Evolutionary conservation across 1,139 yeast genomes (phyloP).

Genomic region (Yamadazyma pseudoaaseri): DNA sequence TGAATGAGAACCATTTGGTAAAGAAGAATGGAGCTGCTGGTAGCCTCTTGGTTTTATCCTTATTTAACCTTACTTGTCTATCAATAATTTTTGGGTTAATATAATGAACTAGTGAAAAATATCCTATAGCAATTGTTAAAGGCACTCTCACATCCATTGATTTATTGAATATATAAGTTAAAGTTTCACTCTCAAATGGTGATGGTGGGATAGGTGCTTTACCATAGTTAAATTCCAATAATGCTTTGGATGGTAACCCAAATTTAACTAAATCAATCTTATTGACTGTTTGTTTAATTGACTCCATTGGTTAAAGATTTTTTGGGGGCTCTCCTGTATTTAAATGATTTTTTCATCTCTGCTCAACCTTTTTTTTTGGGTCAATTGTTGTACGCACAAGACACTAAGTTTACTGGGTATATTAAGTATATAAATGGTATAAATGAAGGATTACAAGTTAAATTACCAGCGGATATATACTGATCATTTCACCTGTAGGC

Average conservation of each 20-base stretch:
- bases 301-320: constrained; percentile 17
- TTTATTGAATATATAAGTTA: constrained; percentile 25
- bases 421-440: too few relatives aligned
- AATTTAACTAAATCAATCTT: constrained; percentile 25
- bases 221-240: constrained; percentile 34
- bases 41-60: constrained; percentile 28
- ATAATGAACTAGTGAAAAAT: constrained; percentile 59
- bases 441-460: too few relatives aligned
- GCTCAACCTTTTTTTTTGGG: constrained; percentile 1
- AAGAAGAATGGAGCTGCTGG: constrained; percentile 58
- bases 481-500: too few relatives aligned
- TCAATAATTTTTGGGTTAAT: constrained; percentile 44
- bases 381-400: too few relatives aligned
- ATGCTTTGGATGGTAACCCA: constrained; percentile 36
- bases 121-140: constrained; percentile 55
- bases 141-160: constrained; percentile 50
- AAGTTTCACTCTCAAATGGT: constrained; percentile 32
- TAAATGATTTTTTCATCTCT: constrained; percentile 1
- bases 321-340: constrained; percentile 4
- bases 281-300: constrained; percentile 5
- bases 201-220: constrained; percentile 34
- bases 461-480: too few relatives aligned
- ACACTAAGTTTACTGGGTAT: too few relatives aligned
- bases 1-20: constrained; percentile 48
- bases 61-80: constrained; percentile 31